A percentile compares a stretch with the other conserved stretches of the same genome.
Evolutionary conservation across 129 eudicot genomes (phyloP).

Genomic region (Logfia minima): DNA sequence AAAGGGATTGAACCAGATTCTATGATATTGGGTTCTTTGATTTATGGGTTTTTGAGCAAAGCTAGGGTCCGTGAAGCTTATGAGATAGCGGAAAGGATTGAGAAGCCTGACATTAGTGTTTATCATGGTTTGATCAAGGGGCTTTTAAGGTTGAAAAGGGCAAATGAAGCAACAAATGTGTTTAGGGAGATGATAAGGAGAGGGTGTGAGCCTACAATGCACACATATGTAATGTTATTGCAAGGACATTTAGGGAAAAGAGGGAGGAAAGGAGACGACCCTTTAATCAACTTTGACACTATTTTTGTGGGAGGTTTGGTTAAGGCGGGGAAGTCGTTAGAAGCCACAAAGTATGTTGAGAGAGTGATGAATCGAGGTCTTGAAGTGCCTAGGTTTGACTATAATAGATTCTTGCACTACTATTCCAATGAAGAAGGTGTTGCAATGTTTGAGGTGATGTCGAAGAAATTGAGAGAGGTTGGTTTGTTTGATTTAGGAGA

Average conservation of each 20-base stretch:
- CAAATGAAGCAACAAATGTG: conserved; percentile 75
- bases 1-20: conserved; percentile 60
- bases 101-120: conserved; percentile 56
- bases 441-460: conserved; percentile 75
- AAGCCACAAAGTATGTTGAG: conserved; percentile 77
- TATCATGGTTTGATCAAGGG: conserved; percentile 83
- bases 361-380: conserved; percentile 59
- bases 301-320: conserved; percentile 85
- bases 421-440: conserved; percentile 84
- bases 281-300: conserved; percentile 75
- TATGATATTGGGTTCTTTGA: conserved; percentile 45
- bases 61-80: conserved; percentile 67
- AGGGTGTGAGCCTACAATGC: conserved; percentile 94
- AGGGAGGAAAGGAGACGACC: conserved; percentile 84
- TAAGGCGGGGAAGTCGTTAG: conserved; percentile 72
- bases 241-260: conserved; percentile 89
- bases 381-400: conserved; percentile 87
- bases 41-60: conserved; percentile 59
- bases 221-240: conserved; percentile 84
- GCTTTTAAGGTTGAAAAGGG: conserved; percentile 61
- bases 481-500: conserved; percentile 88
- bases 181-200: conserved; percentile 87
- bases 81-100: conserved; percentile 44
- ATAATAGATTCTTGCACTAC: conserved; percentile 74
- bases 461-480: conserved; percentile 78